Evolutionary conservation across 2,329 filamentous ascomycete genomes (phyloP).

Genomic region (Monosporascus sp.): DNA sequence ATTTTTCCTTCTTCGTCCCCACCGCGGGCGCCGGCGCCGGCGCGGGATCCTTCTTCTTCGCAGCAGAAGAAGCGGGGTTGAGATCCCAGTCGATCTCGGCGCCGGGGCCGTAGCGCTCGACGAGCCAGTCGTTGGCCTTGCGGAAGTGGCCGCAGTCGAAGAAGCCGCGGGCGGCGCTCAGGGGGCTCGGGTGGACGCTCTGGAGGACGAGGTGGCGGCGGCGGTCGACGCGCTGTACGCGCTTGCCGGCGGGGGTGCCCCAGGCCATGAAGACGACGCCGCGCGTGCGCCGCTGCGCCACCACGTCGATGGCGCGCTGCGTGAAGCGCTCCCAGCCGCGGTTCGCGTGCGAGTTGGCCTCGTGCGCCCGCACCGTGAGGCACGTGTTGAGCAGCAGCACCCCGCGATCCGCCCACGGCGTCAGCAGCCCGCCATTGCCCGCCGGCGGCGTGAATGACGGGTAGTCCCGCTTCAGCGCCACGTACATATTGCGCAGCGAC

Average conservation of each 20-base stretch:
- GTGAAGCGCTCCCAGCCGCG: slow-evolving; percentile 93
- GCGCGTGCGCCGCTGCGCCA: slow-evolving; percentile 67
- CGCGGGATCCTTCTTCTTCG: slow-evolving; percentile 13
- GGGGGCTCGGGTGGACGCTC: slow-evolving; percentile 87
- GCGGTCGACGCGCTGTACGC: slow-evolving; percentile 68
- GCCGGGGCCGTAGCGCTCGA: slow-evolving; percentile 70
- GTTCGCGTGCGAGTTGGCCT: slow-evolving; percentile 79
- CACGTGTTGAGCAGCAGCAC: slow-evolving; percentile 94
- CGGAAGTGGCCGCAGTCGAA: slow-evolving; percentile 79
- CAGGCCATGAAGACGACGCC: slow-evolving; percentile 96
- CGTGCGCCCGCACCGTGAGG: slow-evolving; percentile 84
- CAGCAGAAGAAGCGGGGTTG: slow-evolving; percentile 23
- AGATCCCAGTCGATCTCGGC: slow-evolving; percentile 82
- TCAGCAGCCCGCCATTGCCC: slow-evolving; percentile 76
- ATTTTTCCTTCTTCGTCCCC: slow-evolving; percentile 10
- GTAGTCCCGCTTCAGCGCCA: slow-evolving; percentile 80
- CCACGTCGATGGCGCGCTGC: slow-evolving; percentile 83
- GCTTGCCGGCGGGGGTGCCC: slow-evolving; percentile 78
- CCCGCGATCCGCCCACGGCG: slow-evolving; percentile 88
- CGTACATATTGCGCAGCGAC: slow-evolving; percentile 92
- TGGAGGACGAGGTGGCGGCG: slow-evolving; percentile 76
- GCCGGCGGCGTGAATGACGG: slow-evolving; percentile 71
- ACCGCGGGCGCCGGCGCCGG: not conserved
- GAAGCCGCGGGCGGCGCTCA: slow-evolving; percentile 79
- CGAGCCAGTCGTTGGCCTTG: slow-evolving; percentile 80